A percentile compares a stretch with the other conserved stretches of the same genome.
Conservation (phyloP, 1,139 yeast species). For the Kodamaea plutei region DNA sequence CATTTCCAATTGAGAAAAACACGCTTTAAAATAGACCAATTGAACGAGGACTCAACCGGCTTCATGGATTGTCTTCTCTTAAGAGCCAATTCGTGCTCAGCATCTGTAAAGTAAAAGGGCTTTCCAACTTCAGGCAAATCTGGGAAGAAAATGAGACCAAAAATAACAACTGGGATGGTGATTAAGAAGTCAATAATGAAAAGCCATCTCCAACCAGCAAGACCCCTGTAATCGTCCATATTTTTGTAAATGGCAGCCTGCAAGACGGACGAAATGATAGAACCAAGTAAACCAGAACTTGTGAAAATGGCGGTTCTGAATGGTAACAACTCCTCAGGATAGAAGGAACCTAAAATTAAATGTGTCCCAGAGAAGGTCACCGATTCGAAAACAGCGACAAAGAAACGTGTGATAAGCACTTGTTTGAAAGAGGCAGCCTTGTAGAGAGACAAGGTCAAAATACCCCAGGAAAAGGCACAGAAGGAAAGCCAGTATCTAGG, state of each 20-base stretch:
- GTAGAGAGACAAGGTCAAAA: slow-evolving; percentile 49
- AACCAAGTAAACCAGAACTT: slow-evolving; percentile 49
- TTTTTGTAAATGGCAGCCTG: slow-evolving; percentile 33
- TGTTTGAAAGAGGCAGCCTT: slow-evolving; percentile 41
- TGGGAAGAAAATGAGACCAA: slow-evolving; percentile 54
- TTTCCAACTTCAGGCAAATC: slow-evolving; percentile 50
- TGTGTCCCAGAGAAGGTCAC: slow-evolving; percentile 54
- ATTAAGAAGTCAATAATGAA: slow-evolving; percentile 34
- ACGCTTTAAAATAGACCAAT: slow-evolving; percentile 43
- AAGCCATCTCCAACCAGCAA: slow-evolving; percentile 40
- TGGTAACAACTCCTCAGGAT: slow-evolving; percentile 45
- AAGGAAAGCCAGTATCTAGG: slow-evolving; percentile 55
- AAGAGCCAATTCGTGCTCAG: slow-evolving; percentile 33
- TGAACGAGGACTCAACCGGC: slow-evolving; percentile 33
- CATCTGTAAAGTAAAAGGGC: slow-evolving; percentile 31
- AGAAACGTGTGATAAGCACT: slow-evolving; percentile 49
- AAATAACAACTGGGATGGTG: slow-evolving; percentile 46
- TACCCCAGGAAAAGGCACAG: slow-evolving; percentile 54
- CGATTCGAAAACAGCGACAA: slow-evolving; percentile 53
- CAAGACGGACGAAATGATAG: slow-evolving; percentile 38
- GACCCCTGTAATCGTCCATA: slow-evolving; percentile 28
- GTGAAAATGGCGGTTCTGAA: slow-evolving; percentile 51
- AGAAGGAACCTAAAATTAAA: slow-evolving; percentile 51
- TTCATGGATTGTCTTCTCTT: slow-evolving; percentile 22
- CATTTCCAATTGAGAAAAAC: slow-evolving; percentile 56